Evolutionary conservation across 108 stramenopile genomes (phyloP), one percentile per base, ranked within the genome.

Genomic region (Craspedostauros australis): DNA sequence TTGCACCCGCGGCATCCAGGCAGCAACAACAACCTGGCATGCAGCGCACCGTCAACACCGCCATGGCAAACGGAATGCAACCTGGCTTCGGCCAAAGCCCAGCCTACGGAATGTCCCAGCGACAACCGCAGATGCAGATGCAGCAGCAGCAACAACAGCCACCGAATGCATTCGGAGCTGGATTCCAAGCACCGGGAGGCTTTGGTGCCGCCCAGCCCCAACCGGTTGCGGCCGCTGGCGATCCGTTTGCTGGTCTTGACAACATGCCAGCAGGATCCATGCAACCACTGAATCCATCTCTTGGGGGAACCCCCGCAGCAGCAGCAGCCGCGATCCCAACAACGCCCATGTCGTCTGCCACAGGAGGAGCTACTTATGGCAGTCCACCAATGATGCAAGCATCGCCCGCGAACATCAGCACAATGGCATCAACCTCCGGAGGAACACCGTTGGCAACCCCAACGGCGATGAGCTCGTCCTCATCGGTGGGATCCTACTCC

Each of bases 231-330:
- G 68, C 53, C 12, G 24, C 73, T 6, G 74, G 57, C 32, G 90
- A 92, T 73, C 90, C 90, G 12, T 92, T 92, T 74, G 90, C 90
- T 39, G 86, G 70, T 22, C 64, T 91, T 60, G 71, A 77, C 21
- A 61, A 59, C 43, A 52, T 76, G 64, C 16, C 43, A 54, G 11
- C 33, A 42, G 15, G 46, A 26, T 23, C 3, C 44, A 20, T 20
- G 3, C 40, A 16, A 0, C 46, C 5, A 36, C 39, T 30, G 31
- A 15, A 9, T 41, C 27, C 11, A 11, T 34, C 41, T 26, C 34
- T 41, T 39, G 34, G 22, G 20, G 29, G 46, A 14, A 26, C 44
- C 7, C 30, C 26, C 9, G 28, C 48, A 2, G 37, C 42, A 28
- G 24, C 14, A 6, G 26, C 41, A 31, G 25, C 27, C 3, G 7